Evolutionary conservation across 1,284 basidiomycete species (phyloP).

Genomic region (Ceratobasidium theobromae): DNA sequence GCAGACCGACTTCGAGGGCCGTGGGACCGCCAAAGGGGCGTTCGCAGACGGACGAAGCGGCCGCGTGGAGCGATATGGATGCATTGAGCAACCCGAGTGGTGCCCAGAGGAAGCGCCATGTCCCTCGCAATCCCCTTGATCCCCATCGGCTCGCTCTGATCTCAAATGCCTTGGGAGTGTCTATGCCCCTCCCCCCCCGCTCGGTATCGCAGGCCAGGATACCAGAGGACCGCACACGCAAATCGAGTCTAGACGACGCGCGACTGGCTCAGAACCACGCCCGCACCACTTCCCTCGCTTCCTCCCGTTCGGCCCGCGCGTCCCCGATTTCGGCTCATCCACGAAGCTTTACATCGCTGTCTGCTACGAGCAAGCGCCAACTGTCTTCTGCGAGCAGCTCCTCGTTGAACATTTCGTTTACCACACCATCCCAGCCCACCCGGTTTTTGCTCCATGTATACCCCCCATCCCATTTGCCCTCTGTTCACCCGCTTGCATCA

Average conservation of each 20-base stretch:
- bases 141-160: slow-evolving; percentile 75
- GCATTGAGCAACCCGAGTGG: background rate
- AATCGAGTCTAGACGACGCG: slow-evolving; percentile 21
- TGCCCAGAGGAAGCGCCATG: slow-evolving; percentile 1
- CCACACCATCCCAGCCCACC: slow-evolving; percentile 48
- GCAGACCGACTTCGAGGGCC: background rate
- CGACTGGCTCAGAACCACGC: background rate
- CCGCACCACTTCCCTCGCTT: background rate
- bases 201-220: slow-evolving; percentile 40
- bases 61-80: background rate
- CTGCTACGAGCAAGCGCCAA: slow-evolving; percentile 54
- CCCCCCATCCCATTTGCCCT: slow-evolving; percentile 66
- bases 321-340: slow-evolving; percentile 44
- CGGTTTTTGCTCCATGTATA: slow-evolving; percentile 74
- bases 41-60: slow-evolving; percentile 5
- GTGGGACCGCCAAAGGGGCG: slow-evolving; percentile 1
- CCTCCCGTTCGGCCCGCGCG: slow-evolving; percentile 40
- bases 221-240: slow-evolving; percentile 42
- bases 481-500: slow-evolving; percentile 57
- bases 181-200: slow-evolving; percentile 60
- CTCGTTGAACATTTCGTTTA: slow-evolving; percentile 42
- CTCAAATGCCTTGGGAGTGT: slow-evolving; percentile 77
- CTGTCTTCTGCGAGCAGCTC: slow-evolving; percentile 44
- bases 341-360: slow-evolving; percentile 55
- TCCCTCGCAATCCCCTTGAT: slow-evolving; percentile 65